Evolutionary conservation across 768 basidiomycete genomes (phyloP).

Genomic region (Xerocomus spinulosus): DNA sequence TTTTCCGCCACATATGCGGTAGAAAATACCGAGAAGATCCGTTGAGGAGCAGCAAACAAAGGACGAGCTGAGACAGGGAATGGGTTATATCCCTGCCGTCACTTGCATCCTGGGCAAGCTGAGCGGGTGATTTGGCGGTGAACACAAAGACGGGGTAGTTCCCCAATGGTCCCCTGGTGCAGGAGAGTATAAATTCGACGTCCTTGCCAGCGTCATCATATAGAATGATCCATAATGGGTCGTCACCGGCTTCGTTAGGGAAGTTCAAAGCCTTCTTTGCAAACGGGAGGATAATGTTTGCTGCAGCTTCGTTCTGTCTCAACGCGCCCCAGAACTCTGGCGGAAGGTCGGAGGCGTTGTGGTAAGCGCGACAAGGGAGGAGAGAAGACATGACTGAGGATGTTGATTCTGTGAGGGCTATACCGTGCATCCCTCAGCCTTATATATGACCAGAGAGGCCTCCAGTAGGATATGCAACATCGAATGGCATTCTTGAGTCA

Average conservation of each 20-base stretch:
- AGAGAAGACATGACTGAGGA: slow-evolving; percentile 21
- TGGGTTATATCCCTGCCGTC: slow-evolving; percentile 29
- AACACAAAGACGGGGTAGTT: slow-evolving; percentile 66
- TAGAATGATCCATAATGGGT: slow-evolving; percentile 33
- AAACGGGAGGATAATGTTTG: slow-evolving; percentile 41
- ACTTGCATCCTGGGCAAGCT: slow-evolving; percentile 26
- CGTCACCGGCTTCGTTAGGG: neutral
- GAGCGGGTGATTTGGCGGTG: slow-evolving; percentile 38
- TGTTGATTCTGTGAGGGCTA: slow-evolving; percentile 12
- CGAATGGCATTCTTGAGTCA: neutral
- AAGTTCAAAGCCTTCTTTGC: slow-evolving; percentile 28
- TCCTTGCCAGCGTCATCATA: slow-evolving; percentile 9
- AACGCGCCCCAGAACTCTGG: slow-evolving; percentile 29
- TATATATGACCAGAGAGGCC: slow-evolving; percentile 1
- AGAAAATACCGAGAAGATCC: slow-evolving; percentile 67
- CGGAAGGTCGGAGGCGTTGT: slow-evolving; percentile 15
- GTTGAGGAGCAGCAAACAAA: slow-evolving; percentile 34
- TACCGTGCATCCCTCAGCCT: neutral
- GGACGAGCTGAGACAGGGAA: slow-evolving; percentile 41
- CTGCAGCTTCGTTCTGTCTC: slow-evolving; percentile 26
- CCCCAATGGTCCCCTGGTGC: slow-evolving; percentile 51
- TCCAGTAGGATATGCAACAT: neutral
- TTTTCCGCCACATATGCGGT: slow-evolving; percentile 39
- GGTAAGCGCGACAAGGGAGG: slow-evolving; percentile 4
- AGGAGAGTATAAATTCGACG: slow-evolving; percentile 48